Base-by-base conservation (phyloP, 2,329 filamentous ascomycete genomes). In the Dactylonectria macrodidyma region DNA sequence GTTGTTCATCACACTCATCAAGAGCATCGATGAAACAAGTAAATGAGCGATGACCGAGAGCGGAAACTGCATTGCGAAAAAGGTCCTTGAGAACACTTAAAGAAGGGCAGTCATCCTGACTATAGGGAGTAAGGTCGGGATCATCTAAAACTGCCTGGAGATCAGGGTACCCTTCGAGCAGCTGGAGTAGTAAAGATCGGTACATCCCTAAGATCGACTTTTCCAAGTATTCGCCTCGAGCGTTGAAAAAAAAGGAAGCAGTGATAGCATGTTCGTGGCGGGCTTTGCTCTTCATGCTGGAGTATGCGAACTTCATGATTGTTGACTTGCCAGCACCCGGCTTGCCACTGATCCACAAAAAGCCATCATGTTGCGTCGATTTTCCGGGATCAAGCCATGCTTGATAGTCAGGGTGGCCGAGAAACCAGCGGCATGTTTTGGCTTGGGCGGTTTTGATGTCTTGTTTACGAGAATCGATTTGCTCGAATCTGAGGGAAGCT, bases 161-260 rank as follows among this genome's bases (percentile, higher is more conserved):
- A 0, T 82, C 75, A 0, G 79, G 75, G 1, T 76, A 64, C 1
- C 75, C 68, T 0, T 78, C 24, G 0, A 89, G 73, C 0, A 89
- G 73, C 46, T 89, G 85, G 1, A 78, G 67, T 0, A 89, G 62
- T 0, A 90, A 61, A 0, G 85, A 86, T 3, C 86, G 80, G 67
- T 87, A 88, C 75, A 90, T 81, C 0, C 88, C 87, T 0, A 76
- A 33, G 0, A 80, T 78, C 0, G 85, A 82, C 60, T 79, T 86
- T 52, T 89, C 85, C 2, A 86, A 72, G 1, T 74, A 6, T 0
- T 77, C 77, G 0, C 86, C 86, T 51, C 84, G 75, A 0, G 85
- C 85, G 38, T 87, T 87, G 84, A 77, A 88, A 88, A 87, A 88
- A 73, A 87, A 88, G 0, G 81, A 84, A 0, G 84, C 62, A 0